Percentiles rank a stretch among this genome's conserved stretches.
Evolutionary conservation across 345 rosid genomes (phyloP).

Genomic region (Eucalyptus marginata): DNA sequence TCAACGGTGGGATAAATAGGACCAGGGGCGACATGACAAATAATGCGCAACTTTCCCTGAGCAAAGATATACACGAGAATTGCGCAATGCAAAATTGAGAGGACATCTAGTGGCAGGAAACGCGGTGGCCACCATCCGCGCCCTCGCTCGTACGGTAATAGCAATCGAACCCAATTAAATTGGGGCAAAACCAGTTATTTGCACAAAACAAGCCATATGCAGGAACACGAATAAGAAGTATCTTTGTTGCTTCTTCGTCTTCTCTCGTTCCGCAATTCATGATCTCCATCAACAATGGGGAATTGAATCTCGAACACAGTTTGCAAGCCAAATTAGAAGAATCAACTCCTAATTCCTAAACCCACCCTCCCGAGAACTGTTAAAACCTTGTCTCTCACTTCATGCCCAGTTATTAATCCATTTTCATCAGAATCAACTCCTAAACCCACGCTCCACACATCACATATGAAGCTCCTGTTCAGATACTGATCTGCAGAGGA

Average conservation of each 20-base stretch:
- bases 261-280: background rate
- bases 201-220: background rate
- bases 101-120: background rate
- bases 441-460: background rate
- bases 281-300: background rate
- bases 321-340: background rate
- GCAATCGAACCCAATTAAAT: background rate
- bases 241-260: background rate
- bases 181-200: background rate
- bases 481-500: conserved; percentile 3
- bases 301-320: background rate
- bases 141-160: background rate
- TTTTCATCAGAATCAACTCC: background rate
- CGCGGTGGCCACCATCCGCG: background rate
- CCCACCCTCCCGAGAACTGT: background rate
- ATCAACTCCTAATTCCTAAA: no score
- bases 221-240: background rate
- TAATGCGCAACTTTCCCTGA: background rate
- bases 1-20: background rate
- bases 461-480: conserved; percentile 8
- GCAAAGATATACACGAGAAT: background rate
- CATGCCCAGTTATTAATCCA: background rate
- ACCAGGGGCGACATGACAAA: background rate
- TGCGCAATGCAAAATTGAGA: background rate
- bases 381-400: background rate